Percentiles rank a stretch among this genome's conserved stretches.
Evolutionary conservation across 2,329 filamentous ascomycete species (phyloP).

Genomic region (Aspergillus ochraceoroseus): DNA sequence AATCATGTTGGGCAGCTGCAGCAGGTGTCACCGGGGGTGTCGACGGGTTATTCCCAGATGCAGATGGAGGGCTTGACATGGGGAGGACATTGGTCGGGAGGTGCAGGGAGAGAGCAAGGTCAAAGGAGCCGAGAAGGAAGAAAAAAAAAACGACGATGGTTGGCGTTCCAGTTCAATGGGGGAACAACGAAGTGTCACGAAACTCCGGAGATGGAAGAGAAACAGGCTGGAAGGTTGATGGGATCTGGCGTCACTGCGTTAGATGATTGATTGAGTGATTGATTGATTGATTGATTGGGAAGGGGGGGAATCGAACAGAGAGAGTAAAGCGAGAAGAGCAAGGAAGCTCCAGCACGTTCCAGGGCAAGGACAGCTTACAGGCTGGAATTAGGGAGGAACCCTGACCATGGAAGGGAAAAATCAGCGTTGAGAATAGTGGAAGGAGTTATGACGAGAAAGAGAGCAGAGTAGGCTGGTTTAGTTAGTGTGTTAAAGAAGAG

Average conservation of each 20-base stretch:
- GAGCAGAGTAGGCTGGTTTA: background rate
- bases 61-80: conserved; percentile 49
- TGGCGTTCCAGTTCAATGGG: conserved; percentile 17
- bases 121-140: conserved; percentile 14
- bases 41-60: conserved; percentile 40
- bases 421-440: conserved; percentile 10
- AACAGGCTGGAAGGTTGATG: conserved; percentile 13
- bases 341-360: conserved; percentile 28
- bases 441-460: conserved; percentile 4
- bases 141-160: conserved; percentile 21
- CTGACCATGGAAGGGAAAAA: conserved; percentile 13
- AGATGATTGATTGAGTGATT: too few relatives aligned
- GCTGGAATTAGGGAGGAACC: conserved; percentile 17
- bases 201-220: conserved; percentile 7
- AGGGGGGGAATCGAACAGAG: too few relatives aligned
- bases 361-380: conserved; percentile 30
- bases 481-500: background rate
- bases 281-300: too few relatives aligned
- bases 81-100: conserved; percentile 48
- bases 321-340: conserved; percentile 18
- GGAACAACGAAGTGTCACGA: too few relatives aligned
- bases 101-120: conserved; percentile 25
- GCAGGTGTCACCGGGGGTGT: conserved; percentile 46
- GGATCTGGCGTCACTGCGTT: conserved; percentile 28
- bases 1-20: conserved; percentile 39